Percentiles rank a stretch among this genome's conserved stretches.
Evolutionary conservation across 2,329 filamentous ascomycete genomes (phyloP).

Genomic region (Sporothrix schenckii): DNA sequence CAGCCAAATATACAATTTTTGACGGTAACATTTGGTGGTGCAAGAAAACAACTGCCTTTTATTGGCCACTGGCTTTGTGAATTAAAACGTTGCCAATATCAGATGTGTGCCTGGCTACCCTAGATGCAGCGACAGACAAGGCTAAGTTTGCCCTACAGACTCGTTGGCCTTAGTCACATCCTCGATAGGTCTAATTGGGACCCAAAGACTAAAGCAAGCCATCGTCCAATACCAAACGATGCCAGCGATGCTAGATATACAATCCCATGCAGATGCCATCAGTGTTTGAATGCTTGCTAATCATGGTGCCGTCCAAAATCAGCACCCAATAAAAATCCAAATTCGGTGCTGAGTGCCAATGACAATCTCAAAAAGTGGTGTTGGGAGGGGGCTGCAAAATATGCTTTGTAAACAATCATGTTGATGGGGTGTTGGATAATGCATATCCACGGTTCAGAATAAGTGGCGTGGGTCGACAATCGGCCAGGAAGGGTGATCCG

Average conservation of each 20-base stretch:
- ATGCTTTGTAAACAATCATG: constrained; percentile 2
- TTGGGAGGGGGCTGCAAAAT: background rate
- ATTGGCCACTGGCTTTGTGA: background rate
- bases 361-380: constrained; percentile 11
- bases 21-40: too few relatives aligned
- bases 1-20: too few relatives aligned
- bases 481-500: background rate
- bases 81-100: background rate
- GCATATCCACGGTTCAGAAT: background rate
- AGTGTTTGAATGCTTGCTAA: background rate
- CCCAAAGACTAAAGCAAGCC: background rate
- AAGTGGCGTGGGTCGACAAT: background rate
- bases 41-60: background rate
- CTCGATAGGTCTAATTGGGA: too few relatives aligned
- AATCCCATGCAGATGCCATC: constrained; percentile 4
- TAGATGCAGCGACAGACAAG: background rate
- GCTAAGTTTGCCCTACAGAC: background rate
- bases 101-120: too few relatives aligned
- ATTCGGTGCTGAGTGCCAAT: background rate
- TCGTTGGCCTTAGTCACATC: background rate
- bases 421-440: background rate
- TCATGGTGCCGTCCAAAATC: background rate
- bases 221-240: background rate
- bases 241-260: constrained; percentile 13
- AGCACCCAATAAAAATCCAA: background rate